Base-by-base conservation (phyloP, 345 rosid species). In the Salix caprea region DNA sequence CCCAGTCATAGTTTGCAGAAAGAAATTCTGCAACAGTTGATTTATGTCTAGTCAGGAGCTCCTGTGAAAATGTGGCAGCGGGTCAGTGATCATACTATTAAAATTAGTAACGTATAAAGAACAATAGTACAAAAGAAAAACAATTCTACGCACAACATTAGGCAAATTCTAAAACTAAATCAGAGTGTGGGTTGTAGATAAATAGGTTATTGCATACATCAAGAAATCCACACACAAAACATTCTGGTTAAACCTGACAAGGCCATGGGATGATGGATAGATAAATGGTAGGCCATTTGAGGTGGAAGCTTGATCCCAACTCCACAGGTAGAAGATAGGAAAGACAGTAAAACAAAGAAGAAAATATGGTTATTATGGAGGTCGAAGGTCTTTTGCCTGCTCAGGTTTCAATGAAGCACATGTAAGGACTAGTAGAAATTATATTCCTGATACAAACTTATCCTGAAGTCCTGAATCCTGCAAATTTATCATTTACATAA, bases 21-120 rank as follows among this genome's bases (percentile, higher is more conserved):
- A 86, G 80, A 71, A 88, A 88, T 44, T 81, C 88, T 48, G 89
- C 83, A 6, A 86, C 86, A 5, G 88, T 84, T 24, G 91, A 81
- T 83, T 83, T 87, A 69, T 87, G 87, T 86, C 88, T 85, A 1
- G 86, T 87, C 77, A 83, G 24, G 61, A 88, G 88, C 76, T 88
- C 88, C 89, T 88, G 84, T 9, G 19, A 36, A 71, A 72, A 75
- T 48, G 40, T 54, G 7, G 60, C 39, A 52, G 11, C 4, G 23
- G 24, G 37, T 76, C 66, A 85, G 71, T 36, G 68, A 75, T 73
- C 18, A 62, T 62, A 64, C 28, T 44, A 24, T 7, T 37, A 28
- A 37, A 23, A 36, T 21, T 39, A 28, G 42, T 19, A 67, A 8
- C 18, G 44, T 39, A 42, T 69, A 6, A 24, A 69, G 54, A 15